A percentile compares a stretch with the other conserved stretches of the same genome.
phyloP scores from a whole-genome alignment of 306 rosid genomes.

The Crataegus laevigata region DNA sequence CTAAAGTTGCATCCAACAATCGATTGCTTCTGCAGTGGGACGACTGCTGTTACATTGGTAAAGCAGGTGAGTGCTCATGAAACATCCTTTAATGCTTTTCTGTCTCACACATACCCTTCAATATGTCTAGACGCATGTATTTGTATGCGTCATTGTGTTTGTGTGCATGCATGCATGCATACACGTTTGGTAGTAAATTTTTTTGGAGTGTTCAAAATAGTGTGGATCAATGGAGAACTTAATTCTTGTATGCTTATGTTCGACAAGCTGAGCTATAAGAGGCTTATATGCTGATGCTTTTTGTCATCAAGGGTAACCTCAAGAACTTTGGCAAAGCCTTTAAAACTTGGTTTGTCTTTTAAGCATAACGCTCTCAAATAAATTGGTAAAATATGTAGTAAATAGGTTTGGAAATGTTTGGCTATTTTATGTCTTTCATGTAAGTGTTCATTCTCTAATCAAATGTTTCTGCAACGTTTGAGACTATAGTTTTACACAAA shows the following conservation, averaged over 20 bases:
- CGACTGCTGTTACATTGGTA: constrained; percentile 38
- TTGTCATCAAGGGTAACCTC: neutral
- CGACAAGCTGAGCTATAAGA: no score
- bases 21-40: constrained; percentile 52
- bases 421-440: no score
- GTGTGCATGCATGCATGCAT: neutral
- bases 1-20: constrained; percentile 34
- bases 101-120: neutral
- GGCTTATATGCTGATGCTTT: neutral
- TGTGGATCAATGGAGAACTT: neutral
- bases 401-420: no score
- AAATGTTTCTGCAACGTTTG: neutral
- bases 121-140: neutral
- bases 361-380: neutral
- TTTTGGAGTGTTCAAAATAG: no score
- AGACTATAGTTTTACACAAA: neutral
- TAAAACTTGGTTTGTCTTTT: neutral
- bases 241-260: neutral
- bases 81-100: neutral
- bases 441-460: no score
- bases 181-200: neutral
- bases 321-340: neutral
- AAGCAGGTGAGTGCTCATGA: constrained; percentile 34
- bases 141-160: neutral
- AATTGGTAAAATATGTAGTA: no score